Evolutionary conservation across 2,329 filamentous ascomycete species (phyloP), one percentile per base, ranked within the genome.

Genomic region (Trichothecium roseum): DNA sequence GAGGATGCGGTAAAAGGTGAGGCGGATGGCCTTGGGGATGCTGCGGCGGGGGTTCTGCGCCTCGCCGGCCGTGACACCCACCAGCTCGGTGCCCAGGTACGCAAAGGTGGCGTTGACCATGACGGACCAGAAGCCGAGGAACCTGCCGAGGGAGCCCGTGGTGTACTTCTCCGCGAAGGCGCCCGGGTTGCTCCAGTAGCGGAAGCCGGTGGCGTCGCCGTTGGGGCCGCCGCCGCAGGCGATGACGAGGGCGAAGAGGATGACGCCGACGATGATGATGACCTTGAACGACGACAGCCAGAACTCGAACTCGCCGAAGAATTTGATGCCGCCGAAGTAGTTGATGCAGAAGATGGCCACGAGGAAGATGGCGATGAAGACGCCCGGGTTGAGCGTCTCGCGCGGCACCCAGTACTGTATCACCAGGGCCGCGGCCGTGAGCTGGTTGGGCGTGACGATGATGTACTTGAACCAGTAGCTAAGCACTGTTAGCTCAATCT

Each of bases 361-460:
- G 4, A 83, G 59, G 59, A 84, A 78, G 34, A 84, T 68, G 28
- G 84, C 70, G 37, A 93, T 87, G 61, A 78, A 91, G 10, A 89
- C 81, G 34, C 82, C 84, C 0, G 84, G 78, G 49, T 89, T 88
- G 37, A 89, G 67, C 30, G 59, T 63, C 0, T 81, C 70, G 18
- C 72, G 60, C 2, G 66, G 54, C 9, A 84, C 61, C 85, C 86
- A 93, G 49, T 78, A 87, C 45, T 81, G 75, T 39, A 93, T 81
- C 38, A 89, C 81, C 27, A 93, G 59, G 5, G 83, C 74, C n/a
- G 72, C 75, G 18, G 85, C 85, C 1, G 84, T 91, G 28, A 93
- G 64, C 54, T 93, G 84, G 51, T 91, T 91, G 1, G 86, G 84
- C 1, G 83, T 87, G 34, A 84, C 72, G 49, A 93, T 88, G 53